A percentile compares a stretch with the other conserved stretches of the same genome.
These are phyloP conservation scores for Ceratobasidium sp. DNA, from an alignment of 1,284 basidiomycete genomes.

Conservation along the genomic window DNA sequence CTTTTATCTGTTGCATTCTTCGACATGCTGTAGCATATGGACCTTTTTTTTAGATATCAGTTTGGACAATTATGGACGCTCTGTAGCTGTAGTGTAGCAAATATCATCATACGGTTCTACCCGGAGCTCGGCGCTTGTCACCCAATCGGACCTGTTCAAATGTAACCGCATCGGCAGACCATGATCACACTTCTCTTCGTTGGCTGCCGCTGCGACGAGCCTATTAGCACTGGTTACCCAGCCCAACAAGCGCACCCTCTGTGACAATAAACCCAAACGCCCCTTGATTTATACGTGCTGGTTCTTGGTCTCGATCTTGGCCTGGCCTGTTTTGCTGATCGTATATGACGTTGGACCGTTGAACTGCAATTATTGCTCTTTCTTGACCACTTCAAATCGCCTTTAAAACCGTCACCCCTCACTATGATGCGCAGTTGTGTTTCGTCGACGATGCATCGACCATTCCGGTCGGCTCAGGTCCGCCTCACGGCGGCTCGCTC, in stretches of 20 bases:
- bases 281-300: too few relatives aligned
- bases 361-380: not conserved
- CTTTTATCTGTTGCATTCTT: too few relatives aligned
- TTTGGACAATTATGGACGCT: not conserved
- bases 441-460: not conserved
- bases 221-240: too few relatives aligned
- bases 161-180: not conserved
- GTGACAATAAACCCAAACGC: too few relatives aligned
- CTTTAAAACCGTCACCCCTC: not conserved
- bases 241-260: too few relatives aligned
- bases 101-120: too few relatives aligned
- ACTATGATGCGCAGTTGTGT: constrained; percentile 9
- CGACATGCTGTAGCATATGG: not conserved
- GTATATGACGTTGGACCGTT: constrained; percentile 5
- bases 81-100: not conserved
- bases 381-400: not conserved
- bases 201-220: not conserved
- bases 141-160: too few relatives aligned
- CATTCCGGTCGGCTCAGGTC: not conserved
- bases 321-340: not conserved
- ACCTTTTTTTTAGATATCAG: not conserved
- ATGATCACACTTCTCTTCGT: not conserved
- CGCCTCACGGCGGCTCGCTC: not conserved
- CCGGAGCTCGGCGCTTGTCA: too few relatives aligned
- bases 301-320: not conserved